Evolutionary conservation across 441 rosid species (phyloP).

Genomic region (Corymbia citriodora): DNA sequence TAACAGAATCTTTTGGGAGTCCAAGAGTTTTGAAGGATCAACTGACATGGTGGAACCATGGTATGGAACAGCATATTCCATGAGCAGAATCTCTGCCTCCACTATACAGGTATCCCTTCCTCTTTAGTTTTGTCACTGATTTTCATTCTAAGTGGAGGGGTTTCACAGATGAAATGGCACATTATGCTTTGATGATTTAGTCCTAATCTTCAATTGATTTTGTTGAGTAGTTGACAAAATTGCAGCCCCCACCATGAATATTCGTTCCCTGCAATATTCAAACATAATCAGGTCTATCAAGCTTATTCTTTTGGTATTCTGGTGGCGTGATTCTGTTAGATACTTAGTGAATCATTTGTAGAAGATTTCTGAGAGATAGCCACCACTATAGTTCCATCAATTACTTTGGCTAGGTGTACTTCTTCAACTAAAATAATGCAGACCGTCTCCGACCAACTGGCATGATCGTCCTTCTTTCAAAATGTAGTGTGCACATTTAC

Average conservation of each 20-base stretch:
- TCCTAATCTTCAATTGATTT: background rate
- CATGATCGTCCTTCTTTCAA: background rate
- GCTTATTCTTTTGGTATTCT: background rate
- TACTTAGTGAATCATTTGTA: background rate
- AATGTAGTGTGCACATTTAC: background rate
- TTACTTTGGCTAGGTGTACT: background rate
- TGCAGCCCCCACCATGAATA: background rate
- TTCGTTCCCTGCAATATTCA: background rate
- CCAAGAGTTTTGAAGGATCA: slow-evolving; percentile 77
- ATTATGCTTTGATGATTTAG: background rate
- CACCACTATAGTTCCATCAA: background rate
- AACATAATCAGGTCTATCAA: background rate
- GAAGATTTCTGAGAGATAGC: background rate
- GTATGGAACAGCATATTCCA: slow-evolving; percentile 75
- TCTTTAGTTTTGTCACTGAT: slow-evolving; percentile 1
- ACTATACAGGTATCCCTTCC: slow-evolving; percentile 54
- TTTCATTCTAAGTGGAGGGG: background rate
- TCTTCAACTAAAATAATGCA: background rate
- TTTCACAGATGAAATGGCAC: background rate
- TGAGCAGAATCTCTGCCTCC: slow-evolving; percentile 46
- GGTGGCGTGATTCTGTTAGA: background rate
- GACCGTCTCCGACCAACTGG: background rate
- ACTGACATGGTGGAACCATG: slow-evolving; percentile 83
- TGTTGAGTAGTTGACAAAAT: background rate
- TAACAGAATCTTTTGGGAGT: slow-evolving; percentile 83